These are phyloP conservation scores for Paramecium pentaurelia DNA, from an alignment of 73 alveolate species.

Conservation along the genomic window DNA sequence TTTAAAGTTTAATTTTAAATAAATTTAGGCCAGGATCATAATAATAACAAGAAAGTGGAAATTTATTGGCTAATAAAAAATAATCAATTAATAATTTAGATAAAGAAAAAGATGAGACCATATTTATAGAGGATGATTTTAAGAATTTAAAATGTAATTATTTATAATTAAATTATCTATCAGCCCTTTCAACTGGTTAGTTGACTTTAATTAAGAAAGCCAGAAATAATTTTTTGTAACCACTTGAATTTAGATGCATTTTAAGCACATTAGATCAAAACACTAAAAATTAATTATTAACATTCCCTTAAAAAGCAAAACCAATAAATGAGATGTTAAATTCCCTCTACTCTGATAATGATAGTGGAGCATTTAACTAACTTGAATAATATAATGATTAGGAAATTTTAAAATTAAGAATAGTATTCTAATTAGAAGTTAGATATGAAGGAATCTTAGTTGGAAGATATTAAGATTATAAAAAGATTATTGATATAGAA, in stretches of 20 bases:
- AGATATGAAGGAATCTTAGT: background rate
- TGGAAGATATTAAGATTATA: background rate
- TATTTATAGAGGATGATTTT: background rate
- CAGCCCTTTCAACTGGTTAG: background rate
- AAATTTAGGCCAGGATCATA: conserved; percentile 23
- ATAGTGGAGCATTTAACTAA: background rate
- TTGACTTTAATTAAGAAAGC: background rate
- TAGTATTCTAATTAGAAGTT: background rate
- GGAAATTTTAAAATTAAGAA: background rate
- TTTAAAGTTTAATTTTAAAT: background rate
- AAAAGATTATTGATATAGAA: background rate
- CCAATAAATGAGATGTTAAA: background rate
- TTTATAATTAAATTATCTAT: background rate
- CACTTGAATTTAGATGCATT: background rate
- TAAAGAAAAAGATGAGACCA: background rate
- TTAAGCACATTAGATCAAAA: background rate
- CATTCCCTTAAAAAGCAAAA: background rate
- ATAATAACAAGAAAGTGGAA: background rate
- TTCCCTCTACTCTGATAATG: background rate
- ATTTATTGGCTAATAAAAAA: background rate
- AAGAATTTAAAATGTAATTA: background rate
- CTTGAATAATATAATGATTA: background rate
- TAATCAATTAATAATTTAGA: background rate
- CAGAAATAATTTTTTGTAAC: background rate
- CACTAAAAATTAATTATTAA: background rate